phyloP scores from a whole-genome alignment of 179 eudicot genomes.

The Beta lomatogona region DNA sequence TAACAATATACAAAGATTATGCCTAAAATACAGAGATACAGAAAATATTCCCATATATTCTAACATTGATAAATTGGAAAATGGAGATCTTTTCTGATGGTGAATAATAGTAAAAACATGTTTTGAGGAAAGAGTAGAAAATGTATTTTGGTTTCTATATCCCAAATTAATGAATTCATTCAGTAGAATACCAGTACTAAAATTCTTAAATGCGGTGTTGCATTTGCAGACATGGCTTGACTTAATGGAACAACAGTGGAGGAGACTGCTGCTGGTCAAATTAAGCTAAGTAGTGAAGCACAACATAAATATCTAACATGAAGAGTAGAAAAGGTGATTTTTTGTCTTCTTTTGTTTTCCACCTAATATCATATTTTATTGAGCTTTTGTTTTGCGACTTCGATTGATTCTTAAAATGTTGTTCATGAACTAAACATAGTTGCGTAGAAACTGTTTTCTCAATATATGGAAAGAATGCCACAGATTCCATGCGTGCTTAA shows the following conservation, averaged over 20 bases:
- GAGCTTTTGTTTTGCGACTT: not conserved
- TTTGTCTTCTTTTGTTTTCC: not conserved
- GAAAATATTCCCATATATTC: too few relatives aligned
- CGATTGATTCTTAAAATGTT: not conserved
- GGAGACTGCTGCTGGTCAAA: constrained; percentile 47
- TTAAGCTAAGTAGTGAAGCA: constrained; percentile 55
- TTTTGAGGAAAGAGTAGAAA: not conserved
- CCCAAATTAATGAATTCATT: not conserved
- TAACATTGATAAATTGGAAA: not conserved
- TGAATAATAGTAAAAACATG: not conserved
- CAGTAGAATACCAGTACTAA: not conserved
- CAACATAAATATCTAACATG: constrained; percentile 88
- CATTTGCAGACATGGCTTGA: constrained; percentile 76
- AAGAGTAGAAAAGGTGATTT: constrained; percentile 77
- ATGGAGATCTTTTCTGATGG: not conserved
- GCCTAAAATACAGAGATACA: too few relatives aligned
- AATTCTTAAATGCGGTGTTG: not conserved
- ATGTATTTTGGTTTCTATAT: not conserved
- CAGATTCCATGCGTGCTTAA: not conserved
- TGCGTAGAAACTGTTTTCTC: not conserved
- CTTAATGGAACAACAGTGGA: constrained; percentile 61
- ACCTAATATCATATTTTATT: not conserved
- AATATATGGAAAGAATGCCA: not conserved
- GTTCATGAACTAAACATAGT: too few relatives aligned
- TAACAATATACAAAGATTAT: too few relatives aligned